phyloP scores from a whole-genome alignment of 306 rosid genomes.

The Delonix regia region DNA sequence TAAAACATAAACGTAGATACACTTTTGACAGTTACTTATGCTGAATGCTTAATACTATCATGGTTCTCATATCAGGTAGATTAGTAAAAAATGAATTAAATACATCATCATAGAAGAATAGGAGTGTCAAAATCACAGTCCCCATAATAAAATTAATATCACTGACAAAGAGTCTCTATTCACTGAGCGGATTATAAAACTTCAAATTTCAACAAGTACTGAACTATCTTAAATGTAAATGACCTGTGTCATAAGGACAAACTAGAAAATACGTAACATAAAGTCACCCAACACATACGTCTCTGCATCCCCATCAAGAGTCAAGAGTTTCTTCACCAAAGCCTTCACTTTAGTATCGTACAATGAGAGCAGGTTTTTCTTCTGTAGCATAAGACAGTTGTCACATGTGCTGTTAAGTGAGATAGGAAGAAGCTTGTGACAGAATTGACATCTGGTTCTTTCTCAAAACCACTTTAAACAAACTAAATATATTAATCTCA shows the following conservation, averaged over 20 bases:
- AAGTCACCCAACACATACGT: conserved; percentile 57
- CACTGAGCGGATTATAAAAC: conserved; percentile 13
- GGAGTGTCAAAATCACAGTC: conserved; percentile 15
- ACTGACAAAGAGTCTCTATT: background rate
- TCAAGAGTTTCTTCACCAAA: conserved; percentile 71
- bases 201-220: background rate
- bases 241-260: conserved; percentile 6
- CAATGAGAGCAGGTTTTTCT: conserved; percentile 68
- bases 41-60: background rate
- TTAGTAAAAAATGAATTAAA: conserved; percentile 15
- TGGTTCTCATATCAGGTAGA: conserved; percentile 29
- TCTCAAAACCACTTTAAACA: conserved; percentile 16
- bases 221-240: conserved; percentile 11
- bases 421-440: conserved; percentile 19
- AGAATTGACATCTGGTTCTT: conserved; percentile 28
- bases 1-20: conserved; percentile 1
- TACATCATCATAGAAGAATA: background rate
- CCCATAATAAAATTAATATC: conserved; percentile 26
- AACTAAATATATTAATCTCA: conserved; percentile 4
- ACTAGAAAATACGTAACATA: conserved; percentile 7
- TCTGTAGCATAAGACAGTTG: conserved; percentile 61
- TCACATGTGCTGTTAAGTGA: conserved; percentile 35
- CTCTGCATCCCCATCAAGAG: conserved; percentile 63
- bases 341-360: conserved; percentile 75
- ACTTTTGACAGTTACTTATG: background rate